Evolutionary conservation across 2,329 filamentous ascomycete species (phyloP), one percentile per base, ranked within the genome.

Genomic region (Neonectria coccinea): DNA sequence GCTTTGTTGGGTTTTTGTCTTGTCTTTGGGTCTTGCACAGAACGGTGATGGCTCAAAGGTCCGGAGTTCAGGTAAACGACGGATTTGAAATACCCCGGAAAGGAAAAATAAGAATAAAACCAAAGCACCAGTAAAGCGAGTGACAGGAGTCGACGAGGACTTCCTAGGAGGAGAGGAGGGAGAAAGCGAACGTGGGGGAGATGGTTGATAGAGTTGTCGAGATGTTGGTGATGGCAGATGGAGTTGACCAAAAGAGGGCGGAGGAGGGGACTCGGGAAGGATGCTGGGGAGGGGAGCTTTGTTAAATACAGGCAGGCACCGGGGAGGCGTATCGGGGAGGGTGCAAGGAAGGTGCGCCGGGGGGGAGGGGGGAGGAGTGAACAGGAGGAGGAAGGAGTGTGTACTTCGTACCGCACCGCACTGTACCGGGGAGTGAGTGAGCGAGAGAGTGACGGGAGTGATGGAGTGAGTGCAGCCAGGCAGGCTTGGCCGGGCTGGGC

Each of bases 141-240:
- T 89, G 88, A 90, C 88, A 89, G 88, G 88, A 90, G 88, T 84
- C 88, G 82, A 85, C 88, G 88, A 90, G 88, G 88, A 88, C 87
- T 90, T 90, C 88, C 88, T 88, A 86, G 78, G 76, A 76, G 76
- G 71, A 70, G 71, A 72, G 73, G 73, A 74, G 77, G 77, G 76
- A 76, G 77, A 80, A 83, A 85, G 84, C 83, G 84, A 86, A 80
- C 79, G 84, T 86, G 73, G 72, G 69, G 66, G 66, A 67, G 68
- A 68, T 63, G 61, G 69, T 68, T 72, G 73, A 65, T 70, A 64
- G 66, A 60, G 70, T 70, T 71, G 67, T 42, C 63, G 64, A 68
- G 67, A 64, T 59, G 65, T 70, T 68, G 67, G 66, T 69, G 71
- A 67, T 71, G 68, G 65, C 64, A 68, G 66, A 65, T 73, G 67